A percentile compares a stretch with the other conserved stretches of the same genome.
Conservation (phyloP, 108 stramenopile genomes). For the Fistulifera pelliculosa region DNA sequence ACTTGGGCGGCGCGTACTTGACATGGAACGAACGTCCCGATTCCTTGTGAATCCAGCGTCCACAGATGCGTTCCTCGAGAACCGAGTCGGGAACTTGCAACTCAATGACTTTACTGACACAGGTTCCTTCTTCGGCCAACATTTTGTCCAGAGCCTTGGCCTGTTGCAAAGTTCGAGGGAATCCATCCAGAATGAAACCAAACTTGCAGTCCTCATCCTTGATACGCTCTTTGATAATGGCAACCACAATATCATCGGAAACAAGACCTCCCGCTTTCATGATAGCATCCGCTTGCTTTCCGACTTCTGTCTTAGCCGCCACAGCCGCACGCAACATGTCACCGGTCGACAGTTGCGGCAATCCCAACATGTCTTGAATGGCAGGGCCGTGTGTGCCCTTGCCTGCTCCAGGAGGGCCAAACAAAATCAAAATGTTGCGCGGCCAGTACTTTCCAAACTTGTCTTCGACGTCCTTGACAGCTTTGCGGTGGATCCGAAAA, state of each 20-base stretch:
- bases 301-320: slow-evolving; percentile 88
- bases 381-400: slow-evolving; percentile 88
- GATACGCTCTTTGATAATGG: slow-evolving; percentile 93
- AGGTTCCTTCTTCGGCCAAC: slow-evolving; percentile 81
- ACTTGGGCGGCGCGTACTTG: slow-evolving; percentile 91
- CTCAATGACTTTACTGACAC: slow-evolving; percentile 89
- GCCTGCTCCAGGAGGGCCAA: slow-evolving; percentile 56
- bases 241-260: slow-evolving; percentile 93
- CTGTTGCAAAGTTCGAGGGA: slow-evolving; percentile 96
- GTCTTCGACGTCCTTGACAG: slow-evolving; percentile 50
- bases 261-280: slow-evolving; percentile 98
- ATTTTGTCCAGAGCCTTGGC: slow-evolving; percentile 91
- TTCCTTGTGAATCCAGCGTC: slow-evolving; percentile 91
- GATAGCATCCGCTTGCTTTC: slow-evolving; percentile 91
- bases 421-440: slow-evolving; percentile 77
- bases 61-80: slow-evolving; percentile 94
- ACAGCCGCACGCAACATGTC: slow-evolving; percentile 99
- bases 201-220: slow-evolving; percentile 81
- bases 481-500: slow-evolving; percentile 17
- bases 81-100: slow-evolving; percentile 91
- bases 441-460: slow-evolving; percentile 89
- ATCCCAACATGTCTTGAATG: slow-evolving; percentile 74
- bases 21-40: slow-evolving; percentile 95
- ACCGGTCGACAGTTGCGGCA: slow-evolving; percentile 89
- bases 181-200: slow-evolving; percentile 97